These are phyloP conservation scores for Penicillium nordicum DNA, from an alignment of 2,329 filamentous ascomycete genomes.

Conservation along the genomic window DNA sequence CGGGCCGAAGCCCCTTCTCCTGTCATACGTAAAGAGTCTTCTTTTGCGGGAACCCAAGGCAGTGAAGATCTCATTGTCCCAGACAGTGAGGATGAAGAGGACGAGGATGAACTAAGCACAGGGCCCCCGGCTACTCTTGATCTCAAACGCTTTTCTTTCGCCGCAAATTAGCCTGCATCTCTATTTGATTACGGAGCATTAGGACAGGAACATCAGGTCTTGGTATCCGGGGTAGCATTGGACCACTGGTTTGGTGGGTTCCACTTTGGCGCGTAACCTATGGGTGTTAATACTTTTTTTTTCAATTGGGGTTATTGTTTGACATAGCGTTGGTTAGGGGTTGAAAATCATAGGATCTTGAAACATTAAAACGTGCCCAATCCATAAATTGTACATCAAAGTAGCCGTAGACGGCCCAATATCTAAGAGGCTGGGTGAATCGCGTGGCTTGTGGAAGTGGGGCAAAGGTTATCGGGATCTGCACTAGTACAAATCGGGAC, in stretches of 20 bases:
- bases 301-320: conserved; percentile 1
- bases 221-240: conserved; percentile 11
- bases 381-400: background rate
- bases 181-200: conserved; percentile 14
- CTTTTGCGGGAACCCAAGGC: conserved; percentile 30
- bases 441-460: conserved; percentile 17
- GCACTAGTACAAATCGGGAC: conserved; percentile 8
- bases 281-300: background rate
- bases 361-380: background rate
- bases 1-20: conserved; percentile 1
- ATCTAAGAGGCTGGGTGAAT: conserved; percentile 19
- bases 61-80: conserved; percentile 54
- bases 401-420: background rate
- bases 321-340: conserved; percentile 7
- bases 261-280: conserved; percentile 10
- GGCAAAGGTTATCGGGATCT: conserved; percentile 13
- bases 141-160: conserved; percentile 39
- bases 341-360: background rate
- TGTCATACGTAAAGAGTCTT: background rate
- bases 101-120: conserved; percentile 17
- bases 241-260: conserved; percentile 2
- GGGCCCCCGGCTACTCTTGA: conserved; percentile 24
- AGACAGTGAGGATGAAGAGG: conserved; percentile 48
- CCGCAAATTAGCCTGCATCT: conserved; percentile 22
- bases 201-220: conserved; percentile 4